These are phyloP conservation scores for Hirsutella minnesotensis DNA, from an alignment of 2,329 filamentous ascomycete genomes.

Conservation along the genomic window DNA sequence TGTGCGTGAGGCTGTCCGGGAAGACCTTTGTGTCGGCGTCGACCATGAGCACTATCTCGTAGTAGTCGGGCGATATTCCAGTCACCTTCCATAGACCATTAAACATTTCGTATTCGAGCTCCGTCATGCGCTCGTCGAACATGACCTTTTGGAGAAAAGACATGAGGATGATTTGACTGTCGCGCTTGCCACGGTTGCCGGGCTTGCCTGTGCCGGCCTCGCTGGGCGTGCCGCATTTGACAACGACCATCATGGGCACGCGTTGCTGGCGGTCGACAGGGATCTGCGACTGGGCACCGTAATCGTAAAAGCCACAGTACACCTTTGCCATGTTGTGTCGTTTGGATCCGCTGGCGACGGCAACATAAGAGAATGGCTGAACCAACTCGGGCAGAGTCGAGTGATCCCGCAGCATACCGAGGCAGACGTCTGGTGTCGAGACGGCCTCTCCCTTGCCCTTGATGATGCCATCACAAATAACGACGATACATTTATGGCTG, in stretches of 20 bases:
- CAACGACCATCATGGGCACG: constrained; percentile 92
- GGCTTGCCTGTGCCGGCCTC: constrained; percentile 75
- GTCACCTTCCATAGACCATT: constrained; percentile 98
- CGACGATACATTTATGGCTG: constrained; percentile 93
- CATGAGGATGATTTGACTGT: constrained; percentile 98
- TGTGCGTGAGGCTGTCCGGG: constrained; percentile 95
- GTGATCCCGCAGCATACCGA: constrained; percentile 92
- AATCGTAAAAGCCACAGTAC: constrained; percentile 97
- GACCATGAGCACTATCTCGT: constrained; percentile 97
- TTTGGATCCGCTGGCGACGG: constrained; percentile 89
- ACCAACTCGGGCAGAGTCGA: constrained; percentile 72
- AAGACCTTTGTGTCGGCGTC: constrained; percentile 99
- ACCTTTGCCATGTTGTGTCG: constrained; percentile 99
- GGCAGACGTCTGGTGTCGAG: constrained; percentile 79
- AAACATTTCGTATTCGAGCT: constrained; percentile 99
- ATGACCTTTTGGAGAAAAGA: constrained; percentile 99
- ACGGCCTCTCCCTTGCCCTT: constrained; percentile 83
- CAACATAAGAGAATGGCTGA: constrained; percentile 86
- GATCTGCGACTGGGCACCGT: constrained; percentile 69
- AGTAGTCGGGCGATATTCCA: constrained; percentile 95
- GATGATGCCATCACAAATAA: constrained; percentile 95
- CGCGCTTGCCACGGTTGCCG: constrained; percentile 94
- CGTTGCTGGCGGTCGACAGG: constrained; percentile 83
- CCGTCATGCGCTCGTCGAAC: constrained; percentile 99
- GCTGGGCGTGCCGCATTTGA: constrained; percentile 89